A percentile compares a stretch with the other conserved stretches of the same genome.
These are phyloP conservation scores for Beauveria sp. DNA, from an alignment of 2,329 filamentous ascomycete species.

Conservation along the genomic window DNA sequence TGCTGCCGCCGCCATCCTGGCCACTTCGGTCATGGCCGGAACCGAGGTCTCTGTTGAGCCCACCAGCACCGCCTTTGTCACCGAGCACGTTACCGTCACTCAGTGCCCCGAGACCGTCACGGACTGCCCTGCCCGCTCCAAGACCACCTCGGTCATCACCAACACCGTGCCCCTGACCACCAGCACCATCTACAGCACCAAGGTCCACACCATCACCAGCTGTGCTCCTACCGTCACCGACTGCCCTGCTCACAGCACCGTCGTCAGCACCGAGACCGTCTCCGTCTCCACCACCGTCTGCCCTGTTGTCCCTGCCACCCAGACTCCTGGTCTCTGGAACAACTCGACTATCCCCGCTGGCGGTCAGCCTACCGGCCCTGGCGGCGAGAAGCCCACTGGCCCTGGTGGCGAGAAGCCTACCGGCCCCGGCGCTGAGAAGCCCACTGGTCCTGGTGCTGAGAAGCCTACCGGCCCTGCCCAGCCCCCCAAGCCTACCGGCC, in stretches of 20 bases:
- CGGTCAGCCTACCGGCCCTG: not conserved
- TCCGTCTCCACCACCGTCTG: constrained; percentile 33
- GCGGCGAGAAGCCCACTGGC: constrained; percentile 13
- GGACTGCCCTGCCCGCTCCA: constrained; percentile 47
- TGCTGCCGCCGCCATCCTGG: constrained; percentile 42
- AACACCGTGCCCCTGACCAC: constrained; percentile 37
- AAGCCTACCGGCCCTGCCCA: not conserved
- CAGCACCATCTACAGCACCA: constrained; percentile 49
- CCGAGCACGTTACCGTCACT: constrained; percentile 53
- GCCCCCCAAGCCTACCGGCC: not conserved
- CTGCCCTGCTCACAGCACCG: constrained; percentile 44
- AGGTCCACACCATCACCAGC: constrained; percentile 53
- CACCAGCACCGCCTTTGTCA: constrained; percentile 47
- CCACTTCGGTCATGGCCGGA: constrained; percentile 24
- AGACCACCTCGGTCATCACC: constrained; percentile 30
- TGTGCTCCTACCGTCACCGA: constrained; percentile 53
- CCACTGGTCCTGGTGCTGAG: not conserved
- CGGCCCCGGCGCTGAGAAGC: not conserved
- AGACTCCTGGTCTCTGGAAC: constrained; percentile 14
- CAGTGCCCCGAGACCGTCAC: constrained; percentile 51
- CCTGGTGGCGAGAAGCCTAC: constrained; percentile 14
- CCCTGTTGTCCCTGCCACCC: constrained; percentile 23
- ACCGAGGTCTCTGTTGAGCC: constrained; percentile 18
- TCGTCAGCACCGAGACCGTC: constrained; percentile 28
- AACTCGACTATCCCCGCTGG: constrained; percentile 15